Percentiles rank a stretch among this genome's conserved stretches.
Conservation (phyloP, 192 early-diverging fungal genomes). For the Coemansia sp. region DNA sequence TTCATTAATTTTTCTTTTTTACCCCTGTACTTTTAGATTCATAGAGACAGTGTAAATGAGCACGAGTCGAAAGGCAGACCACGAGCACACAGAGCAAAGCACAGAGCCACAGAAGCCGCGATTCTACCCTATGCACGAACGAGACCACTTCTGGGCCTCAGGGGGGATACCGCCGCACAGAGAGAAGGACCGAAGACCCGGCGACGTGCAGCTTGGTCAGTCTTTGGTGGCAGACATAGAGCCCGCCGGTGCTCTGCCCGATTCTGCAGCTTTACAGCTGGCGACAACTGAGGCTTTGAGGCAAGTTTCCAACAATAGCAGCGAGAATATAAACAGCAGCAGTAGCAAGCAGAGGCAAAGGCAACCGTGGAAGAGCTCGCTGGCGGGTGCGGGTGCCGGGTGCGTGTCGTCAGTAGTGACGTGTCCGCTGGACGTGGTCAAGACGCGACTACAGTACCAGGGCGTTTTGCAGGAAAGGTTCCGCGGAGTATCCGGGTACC, state of each 20-base stretch:
- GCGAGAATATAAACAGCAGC: background rate
- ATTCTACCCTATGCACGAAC: conserved; percentile 19
- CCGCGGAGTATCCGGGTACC: conserved; percentile 17
- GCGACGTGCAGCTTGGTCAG: conserved; percentile 2
- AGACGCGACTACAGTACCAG: conserved; percentile 92
- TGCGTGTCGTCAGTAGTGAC: conserved; percentile 78
- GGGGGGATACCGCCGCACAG: conserved; percentile 38
- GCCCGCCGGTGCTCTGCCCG: conserved; percentile 21
- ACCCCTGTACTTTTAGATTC: conserved; percentile 2
- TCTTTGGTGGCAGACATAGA: conserved; percentile 25
- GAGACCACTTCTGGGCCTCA: conserved; percentile 40
- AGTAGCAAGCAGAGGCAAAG: background rate
- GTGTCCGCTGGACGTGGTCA: conserved; percentile 93
- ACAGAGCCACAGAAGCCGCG: background rate
- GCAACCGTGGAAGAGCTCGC: conserved; percentile 62
- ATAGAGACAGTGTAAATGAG: background rate
- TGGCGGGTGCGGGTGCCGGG: conserved; percentile 82
- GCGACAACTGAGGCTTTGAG: background rate
- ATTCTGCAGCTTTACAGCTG: conserved; percentile 13
- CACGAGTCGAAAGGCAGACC: no score
- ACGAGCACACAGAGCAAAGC: background rate
- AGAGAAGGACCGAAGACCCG: conserved; percentile 15
- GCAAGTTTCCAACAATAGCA: background rate
- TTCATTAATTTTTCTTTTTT: conserved; percentile 1
- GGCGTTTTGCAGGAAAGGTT: conserved; percentile 30